Evolutionary conservation across 352 stramenopile species (phyloP).

Genomic region (Globisporangium okanoganense): DNA sequence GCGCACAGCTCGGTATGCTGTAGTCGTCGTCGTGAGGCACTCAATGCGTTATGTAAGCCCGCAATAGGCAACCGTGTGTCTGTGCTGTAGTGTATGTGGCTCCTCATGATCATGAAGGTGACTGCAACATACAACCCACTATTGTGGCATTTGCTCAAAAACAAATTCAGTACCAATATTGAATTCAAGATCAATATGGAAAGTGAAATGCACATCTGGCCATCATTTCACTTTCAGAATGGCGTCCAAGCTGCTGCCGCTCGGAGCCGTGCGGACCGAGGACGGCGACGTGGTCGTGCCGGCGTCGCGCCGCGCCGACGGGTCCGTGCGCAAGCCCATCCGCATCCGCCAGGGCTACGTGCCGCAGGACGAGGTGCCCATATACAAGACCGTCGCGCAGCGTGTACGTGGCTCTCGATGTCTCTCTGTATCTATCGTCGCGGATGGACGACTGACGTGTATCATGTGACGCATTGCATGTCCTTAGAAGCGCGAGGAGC

Average conservation of each 20-base stretch:
- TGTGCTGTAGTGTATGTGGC: neutral
- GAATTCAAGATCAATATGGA: neutral
- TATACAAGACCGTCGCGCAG: slow-evolving; percentile 73
- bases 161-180: neutral
- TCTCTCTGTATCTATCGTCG: no score
- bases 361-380: slow-evolving; percentile 76
- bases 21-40: neutral
- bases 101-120: neutral
- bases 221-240: neutral
- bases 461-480: neutral
- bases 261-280: slow-evolving; percentile 56
- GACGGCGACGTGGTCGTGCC: slow-evolving; percentile 68
- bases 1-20: neutral
- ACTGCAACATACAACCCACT: no score
- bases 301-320: slow-evolving; percentile 56
- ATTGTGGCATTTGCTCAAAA: neutral
- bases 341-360: slow-evolving; percentile 80
- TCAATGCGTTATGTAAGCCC: neutral
- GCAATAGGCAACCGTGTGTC: no score
- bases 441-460: neutral
- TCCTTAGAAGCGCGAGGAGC: slow-evolving; percentile 7
- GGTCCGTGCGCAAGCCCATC: slow-evolving; percentile 72
- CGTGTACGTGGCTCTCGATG: slow-evolving; percentile 22
- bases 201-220: neutral
- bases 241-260: slow-evolving; percentile 28